Base-by-base conservation (phyloP, 2,329 filamentous ascomycete genomes). In the Biscogniauxia sp. region DNA sequence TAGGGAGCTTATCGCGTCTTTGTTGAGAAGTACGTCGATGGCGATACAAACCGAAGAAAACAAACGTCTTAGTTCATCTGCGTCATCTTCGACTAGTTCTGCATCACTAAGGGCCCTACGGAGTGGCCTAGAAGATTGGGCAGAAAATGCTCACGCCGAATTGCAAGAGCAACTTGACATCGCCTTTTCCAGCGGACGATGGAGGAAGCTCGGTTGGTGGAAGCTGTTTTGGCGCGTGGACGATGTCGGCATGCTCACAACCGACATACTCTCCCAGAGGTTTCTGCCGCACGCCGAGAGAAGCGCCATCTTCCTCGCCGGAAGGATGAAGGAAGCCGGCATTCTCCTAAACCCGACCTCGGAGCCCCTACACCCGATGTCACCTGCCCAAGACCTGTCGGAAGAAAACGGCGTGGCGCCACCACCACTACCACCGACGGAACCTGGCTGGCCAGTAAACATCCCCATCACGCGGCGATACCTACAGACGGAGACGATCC, bases 181-280 rank as follows among this genome's bases (percentile, higher is more conserved):
- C 52, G 93, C 92, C 0, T 94, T 97, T 68, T 80, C 84, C 0
- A 87, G 90, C n/a, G 82, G 79, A 19, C 82, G 87, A 49, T 97
- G 94, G 94, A 84, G 86, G 25, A 89, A 90, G 64, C 80, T 97
- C 3, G 84, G 88, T 17, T 98, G 94, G 93, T 97, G 92, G 90
- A 96, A 96, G 74, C 83, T 98, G 0, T 93, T 97, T 72, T 97
- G 93, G 93, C 87, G 92, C 20, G 93, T 95, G 23, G 94, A 98
- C 72, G 94, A 97, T 69, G 92, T 97, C 11, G 86, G 87, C 2
- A 90, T 94, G 83, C 87, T 97, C 58, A 88, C 90, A 2, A 86
- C 87, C 0, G 90, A 95, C 67, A 89, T 97, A 62, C 79, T 97
- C 2, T 84, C 85, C 61, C 87, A 88, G 64, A 82, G 85, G 6